A percentile compares a stretch with the other conserved stretches of the same genome.
Conservation (phyloP, 2,329 filamentous ascomycete species). For the Aspergillus eucalypticola region DNA sequence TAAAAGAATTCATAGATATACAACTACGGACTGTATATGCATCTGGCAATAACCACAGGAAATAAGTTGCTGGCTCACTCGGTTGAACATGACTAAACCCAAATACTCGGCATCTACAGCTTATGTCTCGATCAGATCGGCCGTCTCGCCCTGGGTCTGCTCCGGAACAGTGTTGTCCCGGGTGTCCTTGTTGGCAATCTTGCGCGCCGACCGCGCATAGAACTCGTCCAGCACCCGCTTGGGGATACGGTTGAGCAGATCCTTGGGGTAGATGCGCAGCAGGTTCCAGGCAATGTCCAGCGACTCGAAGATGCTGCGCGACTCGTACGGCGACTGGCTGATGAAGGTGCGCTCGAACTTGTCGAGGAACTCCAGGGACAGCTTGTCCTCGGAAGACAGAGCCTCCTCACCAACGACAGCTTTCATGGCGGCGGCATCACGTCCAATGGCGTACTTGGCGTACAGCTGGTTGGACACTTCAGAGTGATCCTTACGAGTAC, state of each 20-base stretch:
- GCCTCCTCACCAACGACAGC: slow-evolving; percentile 98
- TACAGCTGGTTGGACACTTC: slow-evolving; percentile 99
- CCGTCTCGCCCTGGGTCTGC: slow-evolving; percentile 30
- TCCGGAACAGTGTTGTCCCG: slow-evolving; percentile 44
- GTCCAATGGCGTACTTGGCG: slow-evolving; percentile 98
- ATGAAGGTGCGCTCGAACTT: slow-evolving; percentile 98
- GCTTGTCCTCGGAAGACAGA: slow-evolving; percentile 91
- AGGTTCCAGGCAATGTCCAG: slow-evolving; percentile 95
- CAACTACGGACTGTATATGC: slow-evolving; percentile 20
- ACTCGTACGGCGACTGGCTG: slow-evolving; percentile 87
- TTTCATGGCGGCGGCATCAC: slow-evolving; percentile 98
- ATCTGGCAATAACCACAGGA: slow-evolving; percentile 2
- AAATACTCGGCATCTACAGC: neutral
- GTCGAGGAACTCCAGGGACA: slow-evolving; percentile 95
- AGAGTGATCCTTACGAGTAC: slow-evolving; percentile 93
- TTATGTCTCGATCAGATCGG: slow-evolving; percentile 46
- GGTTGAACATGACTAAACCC: slow-evolving; percentile 16
- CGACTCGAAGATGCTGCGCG: slow-evolving; percentile 86
- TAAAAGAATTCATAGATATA: slow-evolving; percentile 5
- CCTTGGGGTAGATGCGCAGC: slow-evolving; percentile 96
- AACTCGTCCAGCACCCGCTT: slow-evolving; percentile 80
- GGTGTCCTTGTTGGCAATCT: slow-evolving; percentile 50
- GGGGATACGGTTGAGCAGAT: slow-evolving; percentile 92
- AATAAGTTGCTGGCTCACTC: slow-evolving; percentile 13
- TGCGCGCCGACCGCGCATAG: slow-evolving; percentile 63